Evolutionary conservation across 2,329 filamentous ascomycete genomes (phyloP), one percentile per base, ranked within the genome.

Genomic region (Pseudopithomyces chartarum): DNA sequence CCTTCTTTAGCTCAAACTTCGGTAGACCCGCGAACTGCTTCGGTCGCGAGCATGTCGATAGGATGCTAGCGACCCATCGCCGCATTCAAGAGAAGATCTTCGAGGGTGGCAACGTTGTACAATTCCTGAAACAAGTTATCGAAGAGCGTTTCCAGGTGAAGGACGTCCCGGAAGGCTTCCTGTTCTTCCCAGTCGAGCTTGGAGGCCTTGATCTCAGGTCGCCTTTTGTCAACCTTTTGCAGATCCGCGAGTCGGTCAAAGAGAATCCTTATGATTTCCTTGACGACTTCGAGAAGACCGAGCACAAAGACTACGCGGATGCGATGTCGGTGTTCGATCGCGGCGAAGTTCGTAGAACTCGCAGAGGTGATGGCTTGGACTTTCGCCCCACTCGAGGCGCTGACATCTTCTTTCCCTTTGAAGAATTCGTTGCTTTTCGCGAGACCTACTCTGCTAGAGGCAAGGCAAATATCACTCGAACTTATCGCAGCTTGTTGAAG

Each of bases 1-100:
- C 78, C 0, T 85, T 85, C 72, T 82, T 85, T 67, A 74, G 76
- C 2, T 78, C 78, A 15, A 85, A 84, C 60, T 84, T 85, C 55
- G 83, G 82, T 19, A 76, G 77, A 33, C 71, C 82, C 0, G 80
- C 81, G 2, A 81, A 83, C 53, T 85, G 82, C 59, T 83, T 82
- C 53, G 82, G 83, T 0, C 78, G 74, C 20, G 70, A 76, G 19
- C 83, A 85, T 61, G 78, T 85, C 3, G 80, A 84, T 56, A 77
- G 78, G 47, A 82, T 85, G 73, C 79, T 85, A 3, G 68, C 72
- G 2, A 82, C 81, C 0, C 81, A 84, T 59, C 69, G 79, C 17
- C 80, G 76, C 26, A 82, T 82, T 36, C 82, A 85, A 61, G 69
- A 77, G 8, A 71, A 74, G 39, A 73, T 84, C 6, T 85, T 85